These are phyloP conservation scores for Adenanthera pavonina DNA, from an alignment of 306 rosid species.

Conservation along the genomic window DNA sequence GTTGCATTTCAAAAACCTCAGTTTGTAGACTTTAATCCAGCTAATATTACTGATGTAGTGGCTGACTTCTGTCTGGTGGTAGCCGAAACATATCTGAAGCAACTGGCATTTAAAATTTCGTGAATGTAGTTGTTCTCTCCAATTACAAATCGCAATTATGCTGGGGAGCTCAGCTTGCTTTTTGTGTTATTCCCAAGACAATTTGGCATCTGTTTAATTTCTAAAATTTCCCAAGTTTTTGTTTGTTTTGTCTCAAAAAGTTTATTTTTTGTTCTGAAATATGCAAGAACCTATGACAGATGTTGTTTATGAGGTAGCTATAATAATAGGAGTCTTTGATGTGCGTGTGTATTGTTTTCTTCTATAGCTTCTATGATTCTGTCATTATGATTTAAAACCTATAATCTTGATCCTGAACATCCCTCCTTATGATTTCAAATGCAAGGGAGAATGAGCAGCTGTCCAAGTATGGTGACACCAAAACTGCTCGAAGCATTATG, in stretches of 20 bases:
- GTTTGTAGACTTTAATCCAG: background rate
- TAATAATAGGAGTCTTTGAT: background rate
- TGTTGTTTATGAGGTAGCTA: background rate
- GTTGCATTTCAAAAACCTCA: background rate
- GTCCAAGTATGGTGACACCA: slow-evolving; percentile 85
- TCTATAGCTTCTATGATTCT: background rate
- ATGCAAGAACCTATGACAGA: background rate
- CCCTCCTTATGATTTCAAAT: slow-evolving; percentile 21
- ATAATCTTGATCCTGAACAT: background rate
- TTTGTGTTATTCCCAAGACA: background rate
- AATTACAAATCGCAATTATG: background rate
- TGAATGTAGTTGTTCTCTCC: background rate
- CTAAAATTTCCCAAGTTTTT: background rate
- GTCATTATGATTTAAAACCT: background rate
- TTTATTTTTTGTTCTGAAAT: too few relatives aligned
- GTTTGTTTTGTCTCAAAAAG: background rate
- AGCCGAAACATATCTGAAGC: background rate
- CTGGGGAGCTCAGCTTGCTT: background rate
- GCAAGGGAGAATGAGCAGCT: slow-evolving; percentile 87
- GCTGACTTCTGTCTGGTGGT: background rate
- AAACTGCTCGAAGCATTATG: slow-evolving; percentile 85
- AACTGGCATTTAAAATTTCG: background rate
- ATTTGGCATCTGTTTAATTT: background rate
- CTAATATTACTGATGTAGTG: background rate
- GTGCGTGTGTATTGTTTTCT: background rate